phyloP scores from a whole-genome alignment of 768 basidiomycete genomes.

The Pleurotus giganteus region DNA sequence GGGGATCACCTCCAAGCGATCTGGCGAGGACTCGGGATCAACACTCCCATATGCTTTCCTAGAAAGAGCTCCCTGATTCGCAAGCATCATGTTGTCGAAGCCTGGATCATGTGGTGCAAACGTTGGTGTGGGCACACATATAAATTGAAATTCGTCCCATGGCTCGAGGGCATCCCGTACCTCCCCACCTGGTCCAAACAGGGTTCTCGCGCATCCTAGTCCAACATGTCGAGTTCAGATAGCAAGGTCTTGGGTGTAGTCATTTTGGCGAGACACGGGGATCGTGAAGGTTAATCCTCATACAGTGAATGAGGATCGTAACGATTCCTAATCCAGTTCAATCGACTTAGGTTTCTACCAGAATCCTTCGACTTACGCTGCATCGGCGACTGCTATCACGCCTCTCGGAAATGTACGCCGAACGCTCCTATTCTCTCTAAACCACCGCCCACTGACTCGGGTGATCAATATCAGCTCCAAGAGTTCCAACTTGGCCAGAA shows the following conservation, averaged over 20 bases:
- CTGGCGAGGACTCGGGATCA: not conserved
- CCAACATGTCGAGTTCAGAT: conserved; percentile 18
- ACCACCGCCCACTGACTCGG: not conserved
- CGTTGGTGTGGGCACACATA: not conserved
- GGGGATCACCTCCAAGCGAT: not conserved
- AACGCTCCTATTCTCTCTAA: conserved; percentile 10
- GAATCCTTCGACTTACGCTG: conserved; percentile 52
- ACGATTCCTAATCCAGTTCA: not conserved
- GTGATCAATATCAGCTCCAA: conserved; percentile 49
- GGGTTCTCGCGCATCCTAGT: not conserved
- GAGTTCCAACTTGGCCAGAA: conserved; percentile 54
- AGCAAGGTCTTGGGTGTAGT: conserved; percentile 51
- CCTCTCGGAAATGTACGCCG: conserved; percentile 60
- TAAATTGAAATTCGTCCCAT: not conserved
- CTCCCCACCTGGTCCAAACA: not conserved
- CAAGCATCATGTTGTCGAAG: not conserved
- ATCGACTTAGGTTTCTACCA: conserved; percentile 57
- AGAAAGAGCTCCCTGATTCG: not conserved
- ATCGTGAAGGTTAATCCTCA: conserved; percentile 40
- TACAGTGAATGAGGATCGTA: not conserved
- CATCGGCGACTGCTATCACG: conserved; percentile 58
- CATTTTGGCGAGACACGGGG: conserved; percentile 58
- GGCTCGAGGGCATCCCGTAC: not conserved
- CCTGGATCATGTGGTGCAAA: not conserved
- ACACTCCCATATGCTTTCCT: not conserved